phyloP scores from a whole-genome alignment of 208 protist species.

The Crithidia sp. region DNA sequence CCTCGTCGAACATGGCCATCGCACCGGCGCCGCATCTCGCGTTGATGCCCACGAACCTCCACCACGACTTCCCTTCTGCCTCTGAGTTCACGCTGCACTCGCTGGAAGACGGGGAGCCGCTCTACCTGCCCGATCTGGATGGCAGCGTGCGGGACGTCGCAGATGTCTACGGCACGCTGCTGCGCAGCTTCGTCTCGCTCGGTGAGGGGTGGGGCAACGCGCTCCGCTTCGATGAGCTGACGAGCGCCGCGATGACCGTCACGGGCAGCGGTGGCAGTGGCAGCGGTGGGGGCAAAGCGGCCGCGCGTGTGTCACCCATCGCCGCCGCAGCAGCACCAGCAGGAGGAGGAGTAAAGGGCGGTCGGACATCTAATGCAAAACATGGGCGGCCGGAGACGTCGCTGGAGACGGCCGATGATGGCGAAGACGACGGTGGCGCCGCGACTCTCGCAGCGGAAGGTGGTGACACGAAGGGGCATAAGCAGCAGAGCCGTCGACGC shows the following conservation, averaged over 20 bases:
- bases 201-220: not conserved
- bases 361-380: too few relatives aligned
- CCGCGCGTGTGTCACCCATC: too few relatives aligned
- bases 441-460: too few relatives aligned
- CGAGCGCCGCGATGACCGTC: too few relatives aligned
- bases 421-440: too few relatives aligned
- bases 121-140: slow-evolving; percentile 31
- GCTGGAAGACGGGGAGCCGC: not conserved
- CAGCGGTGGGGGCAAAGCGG: not conserved
- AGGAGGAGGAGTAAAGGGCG: too few relatives aligned
- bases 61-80: not conserved
- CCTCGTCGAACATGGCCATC: not conserved
- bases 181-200: slow-evolving; percentile 6
- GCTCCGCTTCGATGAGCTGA: not conserved
- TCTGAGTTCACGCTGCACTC: not conserved
- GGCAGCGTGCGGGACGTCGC: slow-evolving; percentile 44
- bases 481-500: too few relatives aligned
- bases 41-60: slow-evolving; percentile 1
- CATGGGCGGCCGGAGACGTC: too few relatives aligned
- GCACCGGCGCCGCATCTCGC: slow-evolving; percentile 5
- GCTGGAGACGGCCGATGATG: too few relatives aligned
- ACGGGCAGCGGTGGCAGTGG: not conserved
- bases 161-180: slow-evolving; percentile 25
- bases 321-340: too few relatives aligned
- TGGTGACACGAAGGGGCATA: too few relatives aligned